Base-by-base conservation (phyloP, 2,329 filamentous ascomycete species). In the Thermothelomyces thermophilus region DNA sequence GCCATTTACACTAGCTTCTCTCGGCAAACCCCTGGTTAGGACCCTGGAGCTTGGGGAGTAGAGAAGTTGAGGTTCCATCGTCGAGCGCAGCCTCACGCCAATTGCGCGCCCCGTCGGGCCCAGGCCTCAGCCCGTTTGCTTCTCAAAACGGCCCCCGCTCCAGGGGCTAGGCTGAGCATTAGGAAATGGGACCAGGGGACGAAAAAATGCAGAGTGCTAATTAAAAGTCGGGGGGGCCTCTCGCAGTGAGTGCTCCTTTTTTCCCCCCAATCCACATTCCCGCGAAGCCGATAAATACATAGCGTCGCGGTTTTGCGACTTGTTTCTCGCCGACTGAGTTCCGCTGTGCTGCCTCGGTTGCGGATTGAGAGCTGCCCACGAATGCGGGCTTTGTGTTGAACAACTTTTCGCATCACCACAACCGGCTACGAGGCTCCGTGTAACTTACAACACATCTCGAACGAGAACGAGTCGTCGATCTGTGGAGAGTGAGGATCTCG, bases 61-160 rank as follows among this genome's bases (percentile, higher is more conserved):
- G 13, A 35, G 14, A 35, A 14, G 8, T 16, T 19, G 40, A 39
- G 16, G 43, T 37, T 26, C 45, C 47, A 55, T 51, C 48, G 34
- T 46, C 34, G 46, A 53, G 46, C 53, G 47, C 50, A 53, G 53
- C 53, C 53, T 51, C 53, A 51, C 46, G 22, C 43, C 33, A 37
- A 41, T 13, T 30, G 33, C 22, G 22, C 53, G n/a, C 16, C 16
- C 22, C 26, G 6, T 35, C 13, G 7, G 13, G 33, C 6, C 16
- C 13, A n/a, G 33, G 7, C 16, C 13, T 14, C 13, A 11, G 16
- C 10, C 28, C 13, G 13, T 35, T 17, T 43, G 40, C 52, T 37
- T 51, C 33, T 34, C 43, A 22, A 36, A 26, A 19, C n/a, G 39
- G 43, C 9, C 46, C 37, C 50, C 37, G 37, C 46, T 42, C 30